Percentiles rank a stretch among this genome's conserved stretches.
Conservation (phyloP, 225 moss, liverwort and hornwort genomes). For the Anthoceros angustus region DNA sequence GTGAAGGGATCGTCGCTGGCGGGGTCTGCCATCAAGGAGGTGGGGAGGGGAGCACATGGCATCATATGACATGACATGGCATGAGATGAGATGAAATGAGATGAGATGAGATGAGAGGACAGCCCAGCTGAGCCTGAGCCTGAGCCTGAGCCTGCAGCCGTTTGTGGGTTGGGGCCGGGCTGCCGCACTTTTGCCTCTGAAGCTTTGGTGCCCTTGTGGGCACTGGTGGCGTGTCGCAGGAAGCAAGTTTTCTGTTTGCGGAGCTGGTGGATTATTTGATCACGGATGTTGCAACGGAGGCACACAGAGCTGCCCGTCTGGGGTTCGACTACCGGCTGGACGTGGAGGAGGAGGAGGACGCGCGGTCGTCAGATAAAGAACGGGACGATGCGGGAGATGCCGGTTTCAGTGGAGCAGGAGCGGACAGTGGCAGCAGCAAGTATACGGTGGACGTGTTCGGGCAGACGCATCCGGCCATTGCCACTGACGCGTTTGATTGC, state of each 20-base stretch:
- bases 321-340: constrained; percentile 78
- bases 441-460: constrained; percentile 84
- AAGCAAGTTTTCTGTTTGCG: constrained; percentile 24
- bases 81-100: too few species aligned
- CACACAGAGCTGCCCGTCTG: constrained; percentile 69
- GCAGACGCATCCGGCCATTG: constrained; percentile 72
- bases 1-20: constrained; percentile 1
- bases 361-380: constrained; percentile 50
- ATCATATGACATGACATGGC: too few species aligned
- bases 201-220: neutral
- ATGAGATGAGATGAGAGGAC: too few species aligned
- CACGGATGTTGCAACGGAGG: constrained; percentile 77
- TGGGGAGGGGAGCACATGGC: neutral
- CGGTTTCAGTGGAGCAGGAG: constrained; percentile 40
- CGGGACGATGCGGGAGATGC: constrained; percentile 52
- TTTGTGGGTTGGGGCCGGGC: too few species aligned
- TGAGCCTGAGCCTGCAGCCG: too few species aligned
- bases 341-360: constrained; percentile 81
- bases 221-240: neutral
- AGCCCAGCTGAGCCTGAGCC: too few species aligned
- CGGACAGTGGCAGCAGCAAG: constrained; percentile 32
- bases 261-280: constrained; percentile 81
- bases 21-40: constrained; percentile 2
- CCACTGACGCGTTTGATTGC: constrained; percentile 75
- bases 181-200: neutral